phyloP scores from a whole-genome alignment of 1,284 basidiomycete genomes.

The Peniophora sp. region DNA sequence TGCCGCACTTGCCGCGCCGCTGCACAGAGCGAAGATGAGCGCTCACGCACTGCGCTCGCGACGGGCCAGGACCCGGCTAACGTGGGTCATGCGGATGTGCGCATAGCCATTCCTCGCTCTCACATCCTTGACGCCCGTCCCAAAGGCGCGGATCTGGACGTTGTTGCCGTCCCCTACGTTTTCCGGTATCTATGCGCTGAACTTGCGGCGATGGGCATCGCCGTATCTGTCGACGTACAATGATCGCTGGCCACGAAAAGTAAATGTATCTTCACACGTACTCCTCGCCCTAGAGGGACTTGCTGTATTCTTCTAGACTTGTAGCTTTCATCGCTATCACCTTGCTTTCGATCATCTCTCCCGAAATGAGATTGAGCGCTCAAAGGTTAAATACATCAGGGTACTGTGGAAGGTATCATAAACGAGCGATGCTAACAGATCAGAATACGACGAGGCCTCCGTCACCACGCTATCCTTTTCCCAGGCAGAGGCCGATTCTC shows the following conservation, averaged over 20 bases:
- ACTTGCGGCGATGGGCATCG: constrained; percentile 80
- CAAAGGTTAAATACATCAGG: neutral
- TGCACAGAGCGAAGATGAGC: constrained; percentile 55
- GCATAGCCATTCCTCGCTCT: constrained; percentile 54
- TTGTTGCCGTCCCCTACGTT: constrained; percentile 94
- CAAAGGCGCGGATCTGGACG: constrained; percentile 80
- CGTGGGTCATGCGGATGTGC: constrained; percentile 38
- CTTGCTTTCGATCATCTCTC: neutral
- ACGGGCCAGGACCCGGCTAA: constrained; percentile 31
- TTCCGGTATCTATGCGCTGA: constrained; percentile 86
- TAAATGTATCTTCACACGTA: neutral
- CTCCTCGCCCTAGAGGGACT: neutral
- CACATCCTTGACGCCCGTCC: constrained; percentile 51
- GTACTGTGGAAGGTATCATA: neutral
- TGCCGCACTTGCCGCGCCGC: constrained; percentile 82
- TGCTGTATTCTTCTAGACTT: neutral
- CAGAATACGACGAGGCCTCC: neutral
- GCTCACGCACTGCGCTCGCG: constrained; percentile 44
- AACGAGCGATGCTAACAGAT: too few species aligned
- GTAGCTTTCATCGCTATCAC: neutral
- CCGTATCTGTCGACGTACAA: constrained; percentile 64
- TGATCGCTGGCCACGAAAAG: constrained; percentile 12
- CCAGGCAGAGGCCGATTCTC: neutral
- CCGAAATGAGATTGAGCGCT: neutral
- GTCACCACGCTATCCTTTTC: neutral